Evolutionary conservation across 345 rosid genomes (phyloP).

Genomic region (Noccaea bulbosa): DNA sequence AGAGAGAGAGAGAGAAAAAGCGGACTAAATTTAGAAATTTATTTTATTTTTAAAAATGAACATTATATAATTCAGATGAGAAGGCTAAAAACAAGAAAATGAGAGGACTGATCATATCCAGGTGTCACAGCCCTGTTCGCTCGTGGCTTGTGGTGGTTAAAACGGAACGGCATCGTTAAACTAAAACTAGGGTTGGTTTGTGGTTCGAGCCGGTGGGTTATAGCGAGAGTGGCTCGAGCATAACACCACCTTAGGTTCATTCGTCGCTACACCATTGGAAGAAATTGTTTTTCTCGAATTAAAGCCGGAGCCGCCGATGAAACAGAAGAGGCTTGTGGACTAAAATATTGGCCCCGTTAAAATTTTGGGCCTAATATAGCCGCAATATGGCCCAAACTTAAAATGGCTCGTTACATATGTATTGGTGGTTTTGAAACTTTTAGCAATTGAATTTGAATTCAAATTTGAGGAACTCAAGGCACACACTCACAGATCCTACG

Average conservation of each 20-base stretch:
- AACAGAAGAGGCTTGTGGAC: background rate
- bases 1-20: constrained; percentile 32
- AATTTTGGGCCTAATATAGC: background rate
- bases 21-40: constrained; percentile 4
- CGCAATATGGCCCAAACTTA: background rate
- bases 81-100: constrained; percentile 10
- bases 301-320: background rate
- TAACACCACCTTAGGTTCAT: too few relatives aligned
- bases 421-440: background rate
- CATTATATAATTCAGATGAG: background rate
- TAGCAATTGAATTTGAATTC: constrained; percentile 4
- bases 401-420: background rate
- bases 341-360: background rate
- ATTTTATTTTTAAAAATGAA: background rate
- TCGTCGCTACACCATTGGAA: too few relatives aligned
- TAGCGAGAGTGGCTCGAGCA: background rate
- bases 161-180: constrained; percentile 1
- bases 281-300: background rate
- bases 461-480: background rate
- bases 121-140: constrained; percentile 23
- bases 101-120: constrained; percentile 30
- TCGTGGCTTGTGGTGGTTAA: background rate
- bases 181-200: background rate
- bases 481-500: constrained; percentile 2
- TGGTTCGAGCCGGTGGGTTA: constrained; percentile 4